Base-by-base conservation (phyloP, 1,139 yeast genomes). In the Hemisphaericaspora xylanilytica region DNA sequence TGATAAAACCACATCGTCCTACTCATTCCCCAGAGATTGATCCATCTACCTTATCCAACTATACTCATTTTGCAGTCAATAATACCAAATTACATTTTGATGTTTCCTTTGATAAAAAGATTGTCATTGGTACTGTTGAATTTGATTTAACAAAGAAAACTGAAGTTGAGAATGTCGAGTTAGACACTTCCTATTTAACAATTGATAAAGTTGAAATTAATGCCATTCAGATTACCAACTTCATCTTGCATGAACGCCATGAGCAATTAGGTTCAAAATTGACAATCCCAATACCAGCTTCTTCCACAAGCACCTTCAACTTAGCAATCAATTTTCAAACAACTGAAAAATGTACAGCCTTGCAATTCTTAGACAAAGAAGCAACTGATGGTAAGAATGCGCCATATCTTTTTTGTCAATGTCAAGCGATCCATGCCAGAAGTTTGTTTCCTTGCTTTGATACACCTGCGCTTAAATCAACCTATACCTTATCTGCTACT, bases 341-440 rank as follows among this genome's bases (percentile, higher is more conserved):
- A 35, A 88, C 96, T 2, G 67, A 68, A 3, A 59, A 78, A 21
- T 85, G 95, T 56, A 86, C 96, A 2, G 96, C 96, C 1, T 66
- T 88, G 47, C 96, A 89, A 61, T 89, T 94, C 80, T 67, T 89
- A 44, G 80, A 76, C 35, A 82, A 85, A 30, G 81, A 77, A 39
- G 87, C 83, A 51, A 86, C 96, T n/a, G 83, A 82, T 38, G 95
- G 92, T 22, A 75, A 78, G 48, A 67, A 63, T 29, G 71, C 73
- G 15, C 94, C 95, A 3, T 85, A 87, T 59, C 73, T 89, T 50
- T 89, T 88, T 59, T 86, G 96, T 21, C 96, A 89, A 62, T 80
- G 95, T 57, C 95, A 89, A 65, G 88, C 96, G 26, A 87, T 85
- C 47, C 96, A 89, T 55, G 94, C 96, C 15, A 75, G 97, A 56